These are phyloP conservation scores for Coprinopsis cinerea DNA, from an alignment of 768 basidiomycete species.

Conservation along the genomic window DNA sequence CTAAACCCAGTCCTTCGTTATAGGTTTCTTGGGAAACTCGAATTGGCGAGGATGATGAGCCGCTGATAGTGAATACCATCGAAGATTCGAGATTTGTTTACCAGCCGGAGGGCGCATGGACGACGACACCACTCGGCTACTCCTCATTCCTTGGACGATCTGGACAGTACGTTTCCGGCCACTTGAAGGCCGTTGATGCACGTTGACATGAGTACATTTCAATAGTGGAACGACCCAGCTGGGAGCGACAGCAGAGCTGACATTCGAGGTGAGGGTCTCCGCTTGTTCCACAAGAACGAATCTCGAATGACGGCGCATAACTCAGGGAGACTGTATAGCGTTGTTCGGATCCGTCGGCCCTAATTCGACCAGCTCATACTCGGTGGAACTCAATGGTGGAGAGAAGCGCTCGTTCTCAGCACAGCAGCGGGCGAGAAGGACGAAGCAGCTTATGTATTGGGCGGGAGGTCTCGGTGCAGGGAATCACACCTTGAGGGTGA, in stretches of 20 bases:
- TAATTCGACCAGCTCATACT: neutral
- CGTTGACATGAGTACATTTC: too few relatives aligned
- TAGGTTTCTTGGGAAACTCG: neutral
- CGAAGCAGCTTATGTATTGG: neutral
- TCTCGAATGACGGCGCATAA: too few relatives aligned
- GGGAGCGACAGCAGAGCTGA: too few relatives aligned
- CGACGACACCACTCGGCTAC: neutral
- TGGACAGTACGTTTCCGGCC: neutral
- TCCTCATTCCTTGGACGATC: neutral
- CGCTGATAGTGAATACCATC: neutral
- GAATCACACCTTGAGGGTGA: neutral
- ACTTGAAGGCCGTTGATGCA: neutral
- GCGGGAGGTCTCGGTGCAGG: neutral
- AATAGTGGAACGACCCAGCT: too few relatives aligned
- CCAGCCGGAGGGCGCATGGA: neutral
- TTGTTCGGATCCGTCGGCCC: too few relatives aligned
- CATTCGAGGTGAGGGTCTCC: too few relatives aligned
- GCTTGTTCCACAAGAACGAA: too few relatives aligned
- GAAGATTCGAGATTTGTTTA: neutral
- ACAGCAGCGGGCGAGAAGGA: neutral
- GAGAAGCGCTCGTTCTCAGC: neutral
- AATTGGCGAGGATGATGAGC: neutral
- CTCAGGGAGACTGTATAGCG: too few relatives aligned
- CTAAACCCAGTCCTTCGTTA: neutral
- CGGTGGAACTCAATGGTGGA: neutral